Base-by-base conservation (phyloP, 2,329 filamentous ascomycete species). In the Penicillium sclerotigenum region DNA sequence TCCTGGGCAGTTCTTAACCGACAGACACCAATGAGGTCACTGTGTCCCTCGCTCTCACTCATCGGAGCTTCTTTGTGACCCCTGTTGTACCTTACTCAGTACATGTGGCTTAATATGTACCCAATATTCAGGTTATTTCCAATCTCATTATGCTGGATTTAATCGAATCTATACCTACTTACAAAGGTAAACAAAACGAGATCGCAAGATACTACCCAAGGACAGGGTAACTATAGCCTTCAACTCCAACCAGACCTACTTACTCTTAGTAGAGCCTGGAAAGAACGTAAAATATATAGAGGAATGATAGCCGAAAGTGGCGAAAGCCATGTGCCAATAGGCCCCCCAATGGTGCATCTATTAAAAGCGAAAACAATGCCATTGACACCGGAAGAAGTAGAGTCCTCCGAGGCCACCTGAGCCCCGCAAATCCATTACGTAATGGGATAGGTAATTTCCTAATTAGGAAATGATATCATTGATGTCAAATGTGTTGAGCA, bases 391-490 rank as follows among this genome's bases (percentile, higher is more conserved):
- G 45, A 54, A 42, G 20, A 37, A 40, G 22, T 26, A 29, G 45
- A 37, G 4, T 33, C 29, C 26, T 9, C n/a, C 11, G 18, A 29
- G 3, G 14, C 34, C n/a, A 9, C 2, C 7, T 11, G 11, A 11
- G 28, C 28, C 10, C 28, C 3, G 10, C 1, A 3, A 11, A 8
- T 11, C 4, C 45, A 54, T 55, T 38, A 56, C 47, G 9, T 52
- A 56, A 42, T n/a, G 1, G 0, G 49, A 56, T 56, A 31, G 18
- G n/a, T 36, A 11, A 34, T 42, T 47, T 18, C 49, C 43, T 18
- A 14, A 53, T 56, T 18, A 18, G 37, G 54, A 2, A 2, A 48
- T 45, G 50, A 54, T 38, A 37, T 60, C 56, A 52, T 52, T 4
- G 3, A 33, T 37, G 11, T 34, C 4, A 18, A 34, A 26, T 43